Evolutionary conservation across 306 rosid species (phyloP).

Genomic region (Elaeagnus macrophylla): DNA sequence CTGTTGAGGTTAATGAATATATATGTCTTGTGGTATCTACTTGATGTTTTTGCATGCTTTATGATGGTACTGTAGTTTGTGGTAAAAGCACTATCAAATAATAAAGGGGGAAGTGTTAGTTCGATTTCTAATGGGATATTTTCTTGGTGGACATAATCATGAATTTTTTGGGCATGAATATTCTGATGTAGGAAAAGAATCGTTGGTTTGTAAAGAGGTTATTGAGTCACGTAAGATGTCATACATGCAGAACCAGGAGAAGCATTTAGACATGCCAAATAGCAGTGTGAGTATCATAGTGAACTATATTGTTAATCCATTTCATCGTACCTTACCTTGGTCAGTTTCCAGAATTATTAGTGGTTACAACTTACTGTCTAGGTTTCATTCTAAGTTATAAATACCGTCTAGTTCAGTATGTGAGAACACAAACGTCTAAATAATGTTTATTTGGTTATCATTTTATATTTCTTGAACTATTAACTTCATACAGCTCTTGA

Average conservation of each 20-base stretch:
- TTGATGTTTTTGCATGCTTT: too few species aligned
- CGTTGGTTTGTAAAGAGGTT: constrained; percentile 47
- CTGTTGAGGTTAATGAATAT: constrained; percentile 13
- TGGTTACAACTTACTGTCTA: too few species aligned
- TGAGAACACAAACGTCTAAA: too few species aligned
- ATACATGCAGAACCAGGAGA: constrained; percentile 22
- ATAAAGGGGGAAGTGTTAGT: constrained; percentile 8
- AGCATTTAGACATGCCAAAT: constrained; percentile 24
- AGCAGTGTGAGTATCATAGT: constrained; percentile 46
- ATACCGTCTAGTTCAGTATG: too few species aligned
- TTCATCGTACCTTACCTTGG: too few species aligned
- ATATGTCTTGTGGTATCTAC: background rate
- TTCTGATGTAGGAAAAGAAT: constrained; percentile 32
- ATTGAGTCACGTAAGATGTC: constrained; percentile 31
- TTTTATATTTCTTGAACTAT: background rate
- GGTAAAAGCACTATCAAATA: background rate
- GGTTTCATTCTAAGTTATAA: too few species aligned
- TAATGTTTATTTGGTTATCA: background rate
- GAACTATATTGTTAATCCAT: constrained; percentile 8
- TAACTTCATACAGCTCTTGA: constrained; percentile 1
- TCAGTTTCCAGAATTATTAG: too few species aligned
- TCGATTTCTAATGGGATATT: constrained; percentile 17
- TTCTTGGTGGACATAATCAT: constrained; percentile 22
- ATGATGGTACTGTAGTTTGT: background rate
- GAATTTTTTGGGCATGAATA: constrained; percentile 28